Percentiles rank a stretch among this genome's conserved stretches.
These are phyloP conservation scores for Begonia fuchsioides DNA, from an alignment of 306 rosid species.

Conservation along the genomic window DNA sequence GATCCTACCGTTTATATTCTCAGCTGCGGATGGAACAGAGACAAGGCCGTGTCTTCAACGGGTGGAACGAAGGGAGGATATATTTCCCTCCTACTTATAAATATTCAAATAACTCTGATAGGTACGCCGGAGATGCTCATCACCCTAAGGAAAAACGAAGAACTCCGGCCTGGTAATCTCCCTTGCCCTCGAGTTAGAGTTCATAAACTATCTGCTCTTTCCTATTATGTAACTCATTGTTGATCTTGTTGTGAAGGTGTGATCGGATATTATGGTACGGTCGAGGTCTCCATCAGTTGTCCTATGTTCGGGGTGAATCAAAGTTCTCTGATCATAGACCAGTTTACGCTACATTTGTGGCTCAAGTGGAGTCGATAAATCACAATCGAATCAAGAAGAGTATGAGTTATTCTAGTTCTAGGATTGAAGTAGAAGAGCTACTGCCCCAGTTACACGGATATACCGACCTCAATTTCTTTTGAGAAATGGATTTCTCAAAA, in stretches of 20 bases:
- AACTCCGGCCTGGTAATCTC: constrained; percentile 93
- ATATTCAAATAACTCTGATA: constrained; percentile 86
- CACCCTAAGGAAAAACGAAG: constrained; percentile 82
- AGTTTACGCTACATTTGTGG: constrained; percentile 64
- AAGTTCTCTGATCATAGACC: constrained; percentile 97
- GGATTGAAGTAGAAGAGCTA: constrained; percentile 86
- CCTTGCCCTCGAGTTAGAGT: not conserved
- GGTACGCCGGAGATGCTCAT: constrained; percentile 82
- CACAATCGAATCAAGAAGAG: constrained; percentile 59
- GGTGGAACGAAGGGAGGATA: constrained; percentile 91
- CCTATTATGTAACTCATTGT: no score
- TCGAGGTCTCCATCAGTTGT: constrained; percentile 77
- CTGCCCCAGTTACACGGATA: constrained; percentile 53
- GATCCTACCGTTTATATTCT: constrained; percentile 13
- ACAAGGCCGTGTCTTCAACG: constrained; percentile 67
- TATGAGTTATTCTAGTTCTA: constrained; percentile 72
- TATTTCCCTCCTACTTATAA: constrained; percentile 99
- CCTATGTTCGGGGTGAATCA: constrained; percentile 94
- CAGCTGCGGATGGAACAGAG: constrained; percentile 79
- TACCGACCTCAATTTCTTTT: constrained; percentile 38
- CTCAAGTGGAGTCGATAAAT: constrained; percentile 71
- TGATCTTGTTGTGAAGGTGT: constrained; percentile 45
- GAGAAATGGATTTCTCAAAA: constrained; percentile 11
- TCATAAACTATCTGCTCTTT: no score
- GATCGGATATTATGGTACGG: constrained; percentile 98